A percentile compares a stretch with the other conserved stretches of the same genome.
phyloP scores from a whole-genome alignment of 1,284 basidiomycete genomes.

The Cutaneotrichosporon spelunceum region DNA sequence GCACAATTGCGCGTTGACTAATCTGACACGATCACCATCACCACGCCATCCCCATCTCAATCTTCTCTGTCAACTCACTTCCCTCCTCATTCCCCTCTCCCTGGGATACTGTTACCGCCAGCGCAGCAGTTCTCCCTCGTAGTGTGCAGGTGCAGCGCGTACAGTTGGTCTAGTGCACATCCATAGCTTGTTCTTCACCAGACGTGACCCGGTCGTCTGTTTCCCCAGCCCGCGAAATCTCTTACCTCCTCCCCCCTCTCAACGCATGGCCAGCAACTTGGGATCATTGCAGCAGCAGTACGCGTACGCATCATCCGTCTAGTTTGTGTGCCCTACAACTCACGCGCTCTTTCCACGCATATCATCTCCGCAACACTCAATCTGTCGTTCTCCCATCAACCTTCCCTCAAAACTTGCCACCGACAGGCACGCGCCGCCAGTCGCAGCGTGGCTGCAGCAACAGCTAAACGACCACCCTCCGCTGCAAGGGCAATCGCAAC shows the following conservation, averaged over 20 bases:
- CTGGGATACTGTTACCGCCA: neutral
- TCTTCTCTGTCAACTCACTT: neutral
- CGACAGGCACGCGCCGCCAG: constrained; percentile 19
- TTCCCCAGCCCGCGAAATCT: neutral
- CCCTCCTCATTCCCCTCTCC: neutral
- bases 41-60: neutral
- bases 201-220: neutral
- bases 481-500: constrained; percentile 19
- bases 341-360: constrained; percentile 1
- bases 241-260: neutral
- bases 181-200: neutral
- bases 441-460: constrained; percentile 29
- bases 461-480: constrained; percentile 26
- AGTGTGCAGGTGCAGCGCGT: constrained; percentile 2
- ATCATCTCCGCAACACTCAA: neutral
- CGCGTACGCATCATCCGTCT: constrained; percentile 25
- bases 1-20: neutral
- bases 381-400: neutral
- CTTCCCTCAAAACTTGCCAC: neutral
- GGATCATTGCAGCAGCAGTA: constrained; percentile 11
- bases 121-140: constrained; percentile 4
- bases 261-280: constrained; percentile 16
- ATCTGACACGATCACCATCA: neutral
- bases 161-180: neutral
- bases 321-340: constrained; percentile 1